Conservation (phyloP, 2,329 filamentous ascomycete genomes). For the Ceratocystiopsis brevicomis region DNA sequence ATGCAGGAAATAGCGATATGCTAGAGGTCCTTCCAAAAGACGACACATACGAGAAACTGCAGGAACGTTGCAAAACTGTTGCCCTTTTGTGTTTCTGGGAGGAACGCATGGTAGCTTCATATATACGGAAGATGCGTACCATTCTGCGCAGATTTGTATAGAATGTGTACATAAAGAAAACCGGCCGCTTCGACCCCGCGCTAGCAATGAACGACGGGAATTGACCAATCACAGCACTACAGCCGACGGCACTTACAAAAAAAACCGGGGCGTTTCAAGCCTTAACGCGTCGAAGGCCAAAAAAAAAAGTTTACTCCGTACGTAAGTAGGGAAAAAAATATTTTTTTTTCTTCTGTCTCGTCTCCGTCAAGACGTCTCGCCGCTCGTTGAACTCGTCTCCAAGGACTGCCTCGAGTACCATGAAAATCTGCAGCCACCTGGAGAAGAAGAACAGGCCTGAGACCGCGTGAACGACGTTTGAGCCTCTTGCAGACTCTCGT, state of each 20-base stretch:
- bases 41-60: too few species aligned
- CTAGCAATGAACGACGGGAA: not conserved
- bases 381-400: not conserved
- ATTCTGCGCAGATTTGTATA: too few species aligned
- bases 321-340: slow-evolving; percentile 2
- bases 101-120: too few species aligned
- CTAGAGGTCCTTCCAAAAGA: too few species aligned
- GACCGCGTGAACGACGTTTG: not conserved
- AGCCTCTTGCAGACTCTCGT: not conserved
- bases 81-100: too few species aligned
- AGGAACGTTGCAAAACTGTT: too few species aligned
- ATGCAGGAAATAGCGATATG: too few species aligned
- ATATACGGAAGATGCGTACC: too few species aligned
- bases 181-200: not conserved
- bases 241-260: not conserved
- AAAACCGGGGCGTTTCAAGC: not conserved
- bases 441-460: not conserved
- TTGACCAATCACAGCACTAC: slow-evolving; percentile 5
- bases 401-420: slow-evolving; percentile 1
- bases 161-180: too few species aligned
- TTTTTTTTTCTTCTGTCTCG: not conserved
- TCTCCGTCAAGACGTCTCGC: not conserved
- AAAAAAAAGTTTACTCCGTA: not conserved
- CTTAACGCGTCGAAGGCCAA: not conserved
- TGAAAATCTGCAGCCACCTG: not conserved